These are phyloP conservation scores for Amanita rubescens DNA, from an alignment of 768 basidiomycete genomes.

Conservation along the genomic window DNA sequence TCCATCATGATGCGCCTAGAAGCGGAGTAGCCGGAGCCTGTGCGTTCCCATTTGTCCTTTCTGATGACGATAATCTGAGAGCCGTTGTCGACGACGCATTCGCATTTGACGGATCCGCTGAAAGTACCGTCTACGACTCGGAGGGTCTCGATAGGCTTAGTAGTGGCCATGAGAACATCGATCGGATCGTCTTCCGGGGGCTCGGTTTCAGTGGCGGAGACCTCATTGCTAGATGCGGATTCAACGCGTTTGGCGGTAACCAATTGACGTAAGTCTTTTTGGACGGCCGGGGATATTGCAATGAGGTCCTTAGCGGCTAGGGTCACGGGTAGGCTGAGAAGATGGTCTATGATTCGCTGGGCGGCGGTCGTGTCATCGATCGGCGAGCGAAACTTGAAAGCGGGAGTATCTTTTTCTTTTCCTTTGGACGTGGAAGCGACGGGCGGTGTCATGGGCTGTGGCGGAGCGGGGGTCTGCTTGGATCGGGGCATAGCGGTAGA, in stretches of 20 bases:
- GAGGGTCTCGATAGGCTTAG: background rate
- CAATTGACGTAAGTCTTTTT: background rate
- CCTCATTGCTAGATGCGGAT: background rate
- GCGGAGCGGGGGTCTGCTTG: too few relatives aligned
- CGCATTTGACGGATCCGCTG: background rate
- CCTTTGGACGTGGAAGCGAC: background rate
- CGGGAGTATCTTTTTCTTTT: background rate
- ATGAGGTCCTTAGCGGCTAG: background rate
- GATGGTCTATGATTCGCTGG: background rate
- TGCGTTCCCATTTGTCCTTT: background rate
- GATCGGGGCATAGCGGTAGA: background rate
- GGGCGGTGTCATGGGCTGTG: too few relatives aligned
- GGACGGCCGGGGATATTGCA: background rate
- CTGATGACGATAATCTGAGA: background rate
- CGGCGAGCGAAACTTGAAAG: background rate
- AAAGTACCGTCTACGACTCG: background rate
- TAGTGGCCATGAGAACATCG: background rate
- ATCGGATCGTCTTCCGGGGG: too few relatives aligned
- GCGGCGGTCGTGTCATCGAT: background rate
- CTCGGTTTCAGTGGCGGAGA: too few relatives aligned
- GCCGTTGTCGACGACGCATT: background rate
- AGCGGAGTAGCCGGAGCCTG: background rate
- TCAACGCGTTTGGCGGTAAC: background rate
- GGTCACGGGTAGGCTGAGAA: background rate
- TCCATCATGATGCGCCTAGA: background rate